Conservation (phyloP, 2,329 filamentous ascomycete genomes). For the Alternaria sp. region DNA sequence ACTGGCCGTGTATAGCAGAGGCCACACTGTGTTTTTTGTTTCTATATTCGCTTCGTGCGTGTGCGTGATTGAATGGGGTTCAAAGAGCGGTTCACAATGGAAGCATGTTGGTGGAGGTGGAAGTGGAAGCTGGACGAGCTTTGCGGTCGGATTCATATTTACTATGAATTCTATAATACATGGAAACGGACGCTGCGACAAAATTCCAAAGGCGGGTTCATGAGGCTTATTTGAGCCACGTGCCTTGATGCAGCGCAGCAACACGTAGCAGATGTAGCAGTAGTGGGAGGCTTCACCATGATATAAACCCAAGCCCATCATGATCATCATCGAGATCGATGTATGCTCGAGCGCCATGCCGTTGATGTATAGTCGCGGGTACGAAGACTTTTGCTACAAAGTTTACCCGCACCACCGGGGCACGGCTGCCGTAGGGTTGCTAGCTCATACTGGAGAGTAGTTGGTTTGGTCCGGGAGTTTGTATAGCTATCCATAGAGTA, state of each 20-base stretch:
- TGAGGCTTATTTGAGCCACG: background rate
- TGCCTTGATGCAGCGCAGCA: background rate
- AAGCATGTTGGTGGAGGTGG: background rate
- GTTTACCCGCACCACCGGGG: background rate
- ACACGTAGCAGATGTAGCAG: background rate
- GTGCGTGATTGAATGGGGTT: background rate
- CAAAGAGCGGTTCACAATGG: background rate
- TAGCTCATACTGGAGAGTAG: background rate
- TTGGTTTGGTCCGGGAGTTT: background rate
- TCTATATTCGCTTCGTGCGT: no score
- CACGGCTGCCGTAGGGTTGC: no score
- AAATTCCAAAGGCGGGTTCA: background rate
- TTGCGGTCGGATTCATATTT: background rate
- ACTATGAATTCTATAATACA: background rate
- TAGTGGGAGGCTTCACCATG: background rate
- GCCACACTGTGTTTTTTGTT: no score
- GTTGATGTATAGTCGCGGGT: background rate
- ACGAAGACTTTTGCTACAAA: background rate
- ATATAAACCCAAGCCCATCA: background rate
- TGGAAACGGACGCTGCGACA: background rate
- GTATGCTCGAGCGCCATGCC: background rate
- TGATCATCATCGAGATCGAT: background rate
- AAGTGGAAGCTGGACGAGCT: background rate
- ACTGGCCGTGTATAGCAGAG: no score
- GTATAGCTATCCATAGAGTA: background rate